Evolutionary conservation across 345 rosid genomes (phyloP), one percentile per base, ranked within the genome.

Genomic region (Toxicodendron radicans): DNA sequence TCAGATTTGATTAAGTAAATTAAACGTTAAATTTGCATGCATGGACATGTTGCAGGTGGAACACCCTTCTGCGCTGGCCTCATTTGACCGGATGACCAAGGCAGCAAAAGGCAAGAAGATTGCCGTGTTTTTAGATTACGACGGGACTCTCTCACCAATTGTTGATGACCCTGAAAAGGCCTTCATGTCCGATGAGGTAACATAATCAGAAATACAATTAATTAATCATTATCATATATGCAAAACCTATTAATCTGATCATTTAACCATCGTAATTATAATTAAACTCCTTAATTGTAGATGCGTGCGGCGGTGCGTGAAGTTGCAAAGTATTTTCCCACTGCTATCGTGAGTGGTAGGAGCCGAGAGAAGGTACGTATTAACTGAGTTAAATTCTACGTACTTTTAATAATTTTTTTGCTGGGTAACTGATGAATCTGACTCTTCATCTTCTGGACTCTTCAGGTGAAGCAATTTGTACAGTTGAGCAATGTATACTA

Each of bases 131-230:
- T 67, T 90, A 69, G 92, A 90, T 69, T 90, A 90, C 27, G 95
- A 90, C 1, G 95, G 95, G 30, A 90, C 95, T 63, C 87, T 90
- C 57, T 88, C 95, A 0, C 95, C 90, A 16, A 90, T 90, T 35
- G 92, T 90, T 38, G 85, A 85, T 65, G 82, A 88, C 66, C 95
- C 95, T 9, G 87, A 86, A 24, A 71, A 67, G 9, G 95, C 92
- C 30, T 76, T 87, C 77, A 85, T 88, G 91, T 87, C 95, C 35
- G 80, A 78, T 33, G 92, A 85, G 81, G 95, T 88, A 77, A 73
- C 9, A 6, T 38, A 27, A 27, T 61, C 45, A 63, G 51, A 46
- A 9, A 9, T 9, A 46, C 51, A 46, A 8, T 46, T 46, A 46
- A 2, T 46, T 9, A 43, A 46, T 46, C 30, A 27, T 27, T 1